Base-by-base conservation (phyloP, 2,329 filamentous ascomycete species). In the Rutstroemia sp. region DNA sequence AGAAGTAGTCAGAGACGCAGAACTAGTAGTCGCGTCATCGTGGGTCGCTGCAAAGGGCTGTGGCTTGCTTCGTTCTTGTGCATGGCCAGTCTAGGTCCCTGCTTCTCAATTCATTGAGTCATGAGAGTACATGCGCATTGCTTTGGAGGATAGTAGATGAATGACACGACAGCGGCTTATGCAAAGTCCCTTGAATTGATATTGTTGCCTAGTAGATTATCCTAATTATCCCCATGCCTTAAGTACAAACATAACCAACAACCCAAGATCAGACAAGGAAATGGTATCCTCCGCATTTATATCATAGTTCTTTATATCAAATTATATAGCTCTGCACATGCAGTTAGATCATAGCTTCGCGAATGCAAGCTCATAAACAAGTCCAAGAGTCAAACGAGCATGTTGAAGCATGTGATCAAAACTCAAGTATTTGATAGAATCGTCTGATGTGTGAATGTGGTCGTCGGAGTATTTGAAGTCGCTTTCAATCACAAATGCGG, bases 331-430 rank as follows among this genome's bases (percentile, higher is more conserved):
- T 19, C 5, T 40, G 39, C 17, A 16, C 10, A 40, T 6, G 39
- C n/a, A 44, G 19, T 17, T 10, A 17, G 14, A 16, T 59, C 48
- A 68, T 53, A 69, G 57, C 45, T 88, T 77, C 19, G 88, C 83
- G 74, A 89, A 89, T 9, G 85, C 89, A 59, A 95, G 79, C 75
- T 96, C 91, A 66, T 92, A 92, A 4, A 86, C 89, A 64, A 95
- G 79, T 5, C 86, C 88, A 34, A 95, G 76, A 1, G 89, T 94
- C 78, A 96, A 80, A 69, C 84, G 86, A 21, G 89, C 89, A 72
- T 96, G 91, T 74, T 96, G 86, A 36, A 94, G 78, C 90, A 96
- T 95, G 71, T 96, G 91, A 69, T 92, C 84, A 69, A 95, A 95
- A 64, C 84, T 87, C 39, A 90, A 73, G 61, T 83, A 85, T 67